These are phyloP conservation scores for Cyclocybe cylindracea DNA, from an alignment of 768 basidiomycete genomes.

Conservation along the genomic window DNA sequence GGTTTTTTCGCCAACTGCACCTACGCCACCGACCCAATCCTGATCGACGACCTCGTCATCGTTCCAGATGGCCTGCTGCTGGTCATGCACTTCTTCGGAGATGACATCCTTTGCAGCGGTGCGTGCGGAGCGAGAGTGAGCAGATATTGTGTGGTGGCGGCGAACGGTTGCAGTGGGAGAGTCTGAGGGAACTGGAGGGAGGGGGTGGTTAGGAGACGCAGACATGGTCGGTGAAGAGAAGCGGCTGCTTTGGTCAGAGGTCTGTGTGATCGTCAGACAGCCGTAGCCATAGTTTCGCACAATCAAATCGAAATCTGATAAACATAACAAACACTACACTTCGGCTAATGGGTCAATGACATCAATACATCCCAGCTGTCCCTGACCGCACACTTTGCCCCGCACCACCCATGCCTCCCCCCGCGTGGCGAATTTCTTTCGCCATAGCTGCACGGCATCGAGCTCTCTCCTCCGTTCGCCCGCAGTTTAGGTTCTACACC, in stretches of 20 bases:
- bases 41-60: constrained; percentile 80
- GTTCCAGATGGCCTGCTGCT: constrained; percentile 58
- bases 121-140: constrained; percentile 66
- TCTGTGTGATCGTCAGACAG: constrained; percentile 14
- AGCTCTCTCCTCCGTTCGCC: not conserved
- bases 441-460: constrained; percentile 14
- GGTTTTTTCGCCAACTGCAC: constrained; percentile 82
- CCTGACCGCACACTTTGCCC: constrained; percentile 9
- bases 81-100: constrained; percentile 63
- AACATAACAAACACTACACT: constrained; percentile 9
- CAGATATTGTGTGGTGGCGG: constrained; percentile 82
- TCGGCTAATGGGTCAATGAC: constrained; percentile 5
- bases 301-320: constrained; percentile 22
- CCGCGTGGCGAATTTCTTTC: constrained; percentile 13
- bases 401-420: constrained; percentile 22
- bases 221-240: constrained; percentile 31
- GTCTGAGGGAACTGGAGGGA: constrained; percentile 41
- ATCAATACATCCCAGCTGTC: not conserved
- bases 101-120: constrained; percentile 62
- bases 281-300: constrained; percentile 25
- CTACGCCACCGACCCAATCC: constrained; percentile 81
- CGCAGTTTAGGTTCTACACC: constrained; percentile 8
- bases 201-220: constrained; percentile 31
- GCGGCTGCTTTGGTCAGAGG: constrained; percentile 9
- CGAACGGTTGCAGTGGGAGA: constrained; percentile 57